Evolutionary conservation across 768 basidiomycete genomes (phyloP).

Genomic region (Leucosporidium scottii): DNA sequence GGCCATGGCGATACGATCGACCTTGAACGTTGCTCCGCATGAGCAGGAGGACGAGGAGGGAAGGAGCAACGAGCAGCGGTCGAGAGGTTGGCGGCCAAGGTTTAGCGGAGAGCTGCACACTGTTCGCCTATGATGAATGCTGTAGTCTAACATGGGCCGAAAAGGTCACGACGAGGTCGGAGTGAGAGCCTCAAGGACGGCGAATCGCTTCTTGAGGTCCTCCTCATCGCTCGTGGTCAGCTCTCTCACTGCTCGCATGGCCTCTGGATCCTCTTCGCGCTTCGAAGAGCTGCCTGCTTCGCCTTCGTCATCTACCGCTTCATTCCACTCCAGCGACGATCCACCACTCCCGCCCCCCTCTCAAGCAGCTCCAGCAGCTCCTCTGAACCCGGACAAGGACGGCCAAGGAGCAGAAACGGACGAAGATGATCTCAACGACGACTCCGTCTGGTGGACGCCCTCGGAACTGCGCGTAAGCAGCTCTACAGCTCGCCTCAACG

Average conservation of each 20-base stretch:
- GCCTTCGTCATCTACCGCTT: background rate
- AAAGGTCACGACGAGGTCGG: too few species aligned
- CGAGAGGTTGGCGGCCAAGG: too few species aligned
- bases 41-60: too few species aligned
- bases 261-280: background rate
- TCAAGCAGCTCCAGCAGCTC: background rate
- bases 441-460: background rate
- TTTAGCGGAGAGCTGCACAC: too few species aligned
- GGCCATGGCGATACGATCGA: too few species aligned
- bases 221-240: too few species aligned
- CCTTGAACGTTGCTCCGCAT: too few species aligned
- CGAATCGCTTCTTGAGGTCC: too few species aligned
- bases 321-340: slow-evolving; percentile 1
- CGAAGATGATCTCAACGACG: slow-evolving; percentile 1
- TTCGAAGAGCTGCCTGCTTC: slow-evolving; percentile 9
- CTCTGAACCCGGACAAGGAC: background rate
- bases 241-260: background rate
- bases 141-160: too few species aligned
- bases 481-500: background rate
- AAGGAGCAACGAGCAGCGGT: too few species aligned
- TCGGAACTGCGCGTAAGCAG: background rate
- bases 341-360: background rate
- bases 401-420: background rate
- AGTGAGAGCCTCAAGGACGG: too few species aligned
- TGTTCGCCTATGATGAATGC: too few species aligned